phyloP scores from a whole-genome alignment of 331 rosid species.

The Cydonia oblonga region DNA sequence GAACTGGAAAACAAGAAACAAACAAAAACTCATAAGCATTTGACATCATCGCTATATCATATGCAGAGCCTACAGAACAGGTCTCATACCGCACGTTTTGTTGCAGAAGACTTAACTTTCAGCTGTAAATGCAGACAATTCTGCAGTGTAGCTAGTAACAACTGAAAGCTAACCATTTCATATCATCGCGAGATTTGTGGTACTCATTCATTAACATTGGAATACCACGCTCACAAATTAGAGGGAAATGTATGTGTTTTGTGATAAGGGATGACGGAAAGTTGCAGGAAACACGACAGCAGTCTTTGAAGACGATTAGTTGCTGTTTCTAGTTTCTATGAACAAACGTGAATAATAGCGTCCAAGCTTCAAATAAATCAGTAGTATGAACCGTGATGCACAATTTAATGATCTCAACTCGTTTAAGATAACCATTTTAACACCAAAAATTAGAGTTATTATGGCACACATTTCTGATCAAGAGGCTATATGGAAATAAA shows the following conservation, averaged over 20 bases:
- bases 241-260: background rate
- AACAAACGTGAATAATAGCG: background rate
- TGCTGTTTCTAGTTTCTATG: background rate
- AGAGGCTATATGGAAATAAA: background rate
- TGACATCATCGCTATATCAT: no score
- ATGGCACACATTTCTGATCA: no score
- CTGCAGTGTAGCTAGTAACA: background rate
- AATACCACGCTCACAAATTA: background rate
- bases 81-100: no score
- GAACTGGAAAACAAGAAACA: no score
- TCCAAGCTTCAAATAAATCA: background rate
- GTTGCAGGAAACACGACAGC: background rate
- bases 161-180: background rate
- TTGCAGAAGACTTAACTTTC: no score
- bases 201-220: background rate
- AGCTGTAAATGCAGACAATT: no score
- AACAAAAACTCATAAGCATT: no score
- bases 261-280: background rate
- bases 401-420: background rate
- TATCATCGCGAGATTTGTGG: background rate
- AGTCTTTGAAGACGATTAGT: background rate
- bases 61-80: no score
- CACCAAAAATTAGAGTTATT: no score
- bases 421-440: no score
- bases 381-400: background rate